Evolutionary conservation across 495 filamentous ascomycete genomes (phyloP).

Genomic region (Aspergillus coremiiformis): DNA sequence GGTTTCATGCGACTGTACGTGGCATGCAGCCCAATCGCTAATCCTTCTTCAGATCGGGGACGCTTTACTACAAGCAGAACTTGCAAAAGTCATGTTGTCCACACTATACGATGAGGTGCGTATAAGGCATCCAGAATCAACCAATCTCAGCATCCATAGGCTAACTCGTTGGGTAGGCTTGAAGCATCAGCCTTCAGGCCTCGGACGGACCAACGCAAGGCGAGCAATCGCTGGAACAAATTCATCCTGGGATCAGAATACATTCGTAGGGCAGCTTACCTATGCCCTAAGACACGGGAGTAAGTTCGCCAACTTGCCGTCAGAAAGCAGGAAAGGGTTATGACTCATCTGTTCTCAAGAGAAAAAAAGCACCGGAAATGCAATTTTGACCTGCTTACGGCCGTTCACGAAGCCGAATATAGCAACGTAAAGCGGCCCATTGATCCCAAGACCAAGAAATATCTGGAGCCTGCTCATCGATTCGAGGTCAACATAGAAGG

Average conservation of each 20-base stretch:
- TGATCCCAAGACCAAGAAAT: conserved; percentile 45
- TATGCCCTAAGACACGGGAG: conserved; percentile 71
- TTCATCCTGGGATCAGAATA: conserved; percentile 76
- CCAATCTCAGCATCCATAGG: neutral
- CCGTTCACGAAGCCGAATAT: conserved; percentile 67
- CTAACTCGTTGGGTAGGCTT: conserved; percentile 38
- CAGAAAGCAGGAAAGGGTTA: conserved; percentile 2
- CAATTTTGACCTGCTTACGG: conserved; percentile 63
- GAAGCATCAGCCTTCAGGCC: conserved; percentile 64
- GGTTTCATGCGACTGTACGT: neutral
- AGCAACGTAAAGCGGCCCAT: conserved; percentile 46
- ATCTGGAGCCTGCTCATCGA: conserved; percentile 65
- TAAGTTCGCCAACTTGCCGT: conserved; percentile 28
- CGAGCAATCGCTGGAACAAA: conserved; percentile 84
- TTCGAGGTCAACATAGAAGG: conserved; percentile 75
- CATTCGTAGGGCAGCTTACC: conserved; percentile 59
- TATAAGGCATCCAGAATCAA: neutral
- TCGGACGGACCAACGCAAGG: conserved; percentile 74
- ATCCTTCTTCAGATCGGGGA: conserved; percentile 50
- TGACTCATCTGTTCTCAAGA: conserved; percentile 27
- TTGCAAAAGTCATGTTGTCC: conserved; percentile 78
- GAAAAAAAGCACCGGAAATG: conserved; percentile 67
- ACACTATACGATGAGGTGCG: conserved; percentile 83
- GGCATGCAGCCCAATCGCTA: conserved; percentile 9
- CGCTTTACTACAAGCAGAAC: conserved; percentile 90